Evolutionary conservation across 371 early-diverging fungal species (phyloP).

Genomic region (Haplosporangium sp.): DNA sequence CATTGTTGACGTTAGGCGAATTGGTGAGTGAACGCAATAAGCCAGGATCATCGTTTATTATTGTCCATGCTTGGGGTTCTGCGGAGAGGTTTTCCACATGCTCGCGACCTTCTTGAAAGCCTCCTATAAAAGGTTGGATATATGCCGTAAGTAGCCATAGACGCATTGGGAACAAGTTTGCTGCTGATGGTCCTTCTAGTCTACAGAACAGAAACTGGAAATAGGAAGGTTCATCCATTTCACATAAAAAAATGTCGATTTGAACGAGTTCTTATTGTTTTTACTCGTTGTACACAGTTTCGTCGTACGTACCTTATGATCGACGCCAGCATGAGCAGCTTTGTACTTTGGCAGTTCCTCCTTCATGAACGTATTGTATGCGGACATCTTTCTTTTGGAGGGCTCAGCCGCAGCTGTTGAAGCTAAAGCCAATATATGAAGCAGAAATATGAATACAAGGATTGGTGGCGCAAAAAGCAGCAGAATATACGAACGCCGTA

Average conservation of each 20-base stretch:
- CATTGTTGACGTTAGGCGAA: neutral
- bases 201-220: neutral
- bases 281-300: neutral
- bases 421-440: neutral
- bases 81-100: conserved; percentile 39
- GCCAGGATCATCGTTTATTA: conserved; percentile 42
- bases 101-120: conserved; percentile 50
- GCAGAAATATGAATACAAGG: neutral
- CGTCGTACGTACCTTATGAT: conserved; percentile 63
- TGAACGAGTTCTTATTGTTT: neutral
- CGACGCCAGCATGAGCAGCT: conserved; percentile 63
- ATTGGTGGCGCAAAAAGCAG: neutral
- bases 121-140: conserved; percentile 19
- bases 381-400: conserved; percentile 63
- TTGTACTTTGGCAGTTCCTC: conserved; percentile 75
- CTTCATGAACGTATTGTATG: conserved; percentile 81
- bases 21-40: conserved; percentile 4
- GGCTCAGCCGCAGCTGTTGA: conserved; percentile 13
- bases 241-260: neutral
- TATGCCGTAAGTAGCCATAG: neutral
- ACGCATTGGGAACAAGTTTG: neutral
- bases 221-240: neutral
- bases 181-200: neutral
- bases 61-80: conserved; percentile 37
- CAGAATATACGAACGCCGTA: neutral